These are phyloP conservation scores for Venturia asperata DNA, from an alignment of 2,329 filamentous ascomycete species.

Conservation along the genomic window DNA sequence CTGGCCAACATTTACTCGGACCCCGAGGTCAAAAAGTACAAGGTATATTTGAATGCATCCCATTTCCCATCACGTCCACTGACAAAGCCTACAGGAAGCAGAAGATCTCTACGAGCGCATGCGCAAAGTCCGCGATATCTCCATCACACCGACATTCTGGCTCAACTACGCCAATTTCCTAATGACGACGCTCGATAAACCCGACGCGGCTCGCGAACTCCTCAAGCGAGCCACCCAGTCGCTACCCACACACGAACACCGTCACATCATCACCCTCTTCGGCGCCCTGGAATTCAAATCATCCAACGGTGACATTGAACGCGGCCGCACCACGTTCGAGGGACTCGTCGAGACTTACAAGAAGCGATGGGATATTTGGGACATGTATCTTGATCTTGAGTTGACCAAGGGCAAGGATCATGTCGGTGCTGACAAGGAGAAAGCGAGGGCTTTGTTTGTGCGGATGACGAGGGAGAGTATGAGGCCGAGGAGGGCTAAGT, in stretches of 20 bases:
- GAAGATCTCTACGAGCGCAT: slow-evolving; percentile 81
- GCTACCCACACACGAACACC: slow-evolving; percentile 61
- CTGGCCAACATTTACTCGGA: slow-evolving; percentile 93
- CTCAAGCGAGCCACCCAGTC: slow-evolving; percentile 79
- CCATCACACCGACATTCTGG: slow-evolving; percentile 74
- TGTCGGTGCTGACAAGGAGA: slow-evolving; percentile 49
- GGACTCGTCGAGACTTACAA: slow-evolving; percentile 75
- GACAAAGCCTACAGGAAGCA: slow-evolving; percentile 57
- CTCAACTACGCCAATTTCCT: slow-evolving; percentile 93
- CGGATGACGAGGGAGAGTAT: slow-evolving; percentile 58
- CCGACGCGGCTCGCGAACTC: slow-evolving; percentile 69
- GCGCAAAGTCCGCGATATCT: slow-evolving; percentile 76
- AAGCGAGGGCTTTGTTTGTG: slow-evolving; percentile 73
- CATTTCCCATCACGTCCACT: slow-evolving; percentile 23
- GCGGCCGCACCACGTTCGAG: slow-evolving; percentile 91
- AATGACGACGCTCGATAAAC: slow-evolving; percentile 61
- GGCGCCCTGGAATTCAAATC: slow-evolving; percentile 88
- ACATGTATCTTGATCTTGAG: slow-evolving; percentile 83
- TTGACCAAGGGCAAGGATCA: slow-evolving; percentile 54
- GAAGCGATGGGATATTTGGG: slow-evolving; percentile 86
- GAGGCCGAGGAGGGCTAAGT: slow-evolving; percentile 75
- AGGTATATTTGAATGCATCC: slow-evolving; percentile 49
- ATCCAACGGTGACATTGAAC: slow-evolving; percentile 73
- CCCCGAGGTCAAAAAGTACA: slow-evolving; percentile 61
- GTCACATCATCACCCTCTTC: slow-evolving; percentile 77